A percentile compares a stretch with the other conserved stretches of the same genome.
Evolutionary conservation across 2,329 filamentous ascomycete species (phyloP).

Genomic region (Aspergillus aculeatinus): DNA sequence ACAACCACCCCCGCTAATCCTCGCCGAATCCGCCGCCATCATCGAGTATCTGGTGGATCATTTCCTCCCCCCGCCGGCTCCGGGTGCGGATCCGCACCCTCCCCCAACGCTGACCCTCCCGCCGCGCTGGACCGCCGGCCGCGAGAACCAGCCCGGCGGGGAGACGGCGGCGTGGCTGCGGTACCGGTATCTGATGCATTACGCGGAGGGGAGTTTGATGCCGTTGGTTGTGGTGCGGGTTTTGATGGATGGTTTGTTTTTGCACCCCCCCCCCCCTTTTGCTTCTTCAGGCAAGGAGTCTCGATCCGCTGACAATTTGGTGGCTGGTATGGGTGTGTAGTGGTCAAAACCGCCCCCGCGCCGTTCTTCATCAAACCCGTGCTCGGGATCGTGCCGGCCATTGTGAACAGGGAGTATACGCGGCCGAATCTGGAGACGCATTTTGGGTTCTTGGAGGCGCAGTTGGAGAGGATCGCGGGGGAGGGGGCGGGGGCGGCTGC

Average conservation of each 20-base stretch:
- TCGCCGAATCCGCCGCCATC: slow-evolving; percentile 81
- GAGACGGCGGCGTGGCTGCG: slow-evolving; percentile 62
- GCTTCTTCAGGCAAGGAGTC: no score
- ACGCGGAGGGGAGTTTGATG: slow-evolving; percentile 82
- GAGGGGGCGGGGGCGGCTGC: slow-evolving; percentile 20
- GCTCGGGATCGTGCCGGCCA: slow-evolving; percentile 53
- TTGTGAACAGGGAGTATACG: slow-evolving; percentile 42
- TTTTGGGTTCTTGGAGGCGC: slow-evolving; percentile 46
- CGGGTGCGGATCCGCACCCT: no score
- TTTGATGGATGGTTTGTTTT: background rate
- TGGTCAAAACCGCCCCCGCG: slow-evolving; percentile 53
- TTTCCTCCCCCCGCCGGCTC: slow-evolving; percentile 49
- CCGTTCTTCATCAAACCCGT: slow-evolving; percentile 70
- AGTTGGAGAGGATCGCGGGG: slow-evolving; percentile 43
- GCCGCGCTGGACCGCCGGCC: slow-evolving; percentile 50
- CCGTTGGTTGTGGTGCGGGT: background rate
- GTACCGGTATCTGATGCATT: slow-evolving; percentile 73
- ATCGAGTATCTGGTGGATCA: slow-evolving; percentile 76
- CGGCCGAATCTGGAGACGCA: slow-evolving; percentile 42
- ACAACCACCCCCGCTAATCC: slow-evolving; percentile 52
- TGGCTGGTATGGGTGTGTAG: slow-evolving; percentile 19
- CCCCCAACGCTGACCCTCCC: slow-evolving; percentile 52
- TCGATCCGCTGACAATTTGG: no score
- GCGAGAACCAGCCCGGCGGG: slow-evolving; percentile 55
- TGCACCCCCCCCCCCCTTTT: no score